Conservation (phyloP, 352 stramenopile species). For the Phytophthora sojae region DNA sequence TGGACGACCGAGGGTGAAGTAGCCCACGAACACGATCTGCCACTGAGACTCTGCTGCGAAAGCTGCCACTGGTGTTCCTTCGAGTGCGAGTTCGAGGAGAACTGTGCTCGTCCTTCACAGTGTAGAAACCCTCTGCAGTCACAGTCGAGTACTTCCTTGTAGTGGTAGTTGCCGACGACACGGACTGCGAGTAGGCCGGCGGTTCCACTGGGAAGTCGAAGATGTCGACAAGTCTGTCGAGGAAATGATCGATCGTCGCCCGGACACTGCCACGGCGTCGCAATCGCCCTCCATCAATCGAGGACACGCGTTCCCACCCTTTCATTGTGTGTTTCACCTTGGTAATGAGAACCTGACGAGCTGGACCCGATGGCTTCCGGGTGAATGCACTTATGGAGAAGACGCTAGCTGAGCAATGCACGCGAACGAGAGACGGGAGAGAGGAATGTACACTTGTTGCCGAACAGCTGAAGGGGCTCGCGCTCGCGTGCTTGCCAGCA, state of each 20-base stretch:
- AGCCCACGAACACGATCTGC: conserved; percentile 22
- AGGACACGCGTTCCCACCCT: conserved; percentile 41
- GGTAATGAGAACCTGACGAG: background rate
- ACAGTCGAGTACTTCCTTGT: conserved; percentile 14
- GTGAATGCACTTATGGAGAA: conserved; percentile 21
- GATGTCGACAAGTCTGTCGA: conserved; percentile 50
- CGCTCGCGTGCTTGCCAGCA: background rate
- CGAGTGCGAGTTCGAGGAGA: conserved; percentile 9
- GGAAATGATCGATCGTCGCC: conserved; percentile 37
- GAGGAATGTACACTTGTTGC: conserved; percentile 4
- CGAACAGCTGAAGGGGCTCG: conserved; percentile 11
- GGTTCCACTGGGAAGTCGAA: conserved; percentile 49
- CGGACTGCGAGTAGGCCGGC: background rate
- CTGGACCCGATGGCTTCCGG: background rate
- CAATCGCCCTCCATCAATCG: conserved; percentile 44
- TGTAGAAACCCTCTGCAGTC: conserved; percentile 15
- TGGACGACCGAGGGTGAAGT: background rate
- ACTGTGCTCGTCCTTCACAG: conserved; percentile 16
- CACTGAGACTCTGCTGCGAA: conserved; percentile 19
- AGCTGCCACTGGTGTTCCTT: conserved; percentile 7
- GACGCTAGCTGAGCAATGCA: background rate
- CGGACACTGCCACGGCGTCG: conserved; percentile 31
- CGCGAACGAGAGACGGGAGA: conserved; percentile 34
- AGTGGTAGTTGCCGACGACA: background rate
- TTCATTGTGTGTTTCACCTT: conserved; percentile 20